A percentile compares a stretch with the other conserved stretches of the same genome.
Conservation (phyloP, 2,329 filamentous ascomycete species). For the Orbilia blumenaviensis region DNA sequence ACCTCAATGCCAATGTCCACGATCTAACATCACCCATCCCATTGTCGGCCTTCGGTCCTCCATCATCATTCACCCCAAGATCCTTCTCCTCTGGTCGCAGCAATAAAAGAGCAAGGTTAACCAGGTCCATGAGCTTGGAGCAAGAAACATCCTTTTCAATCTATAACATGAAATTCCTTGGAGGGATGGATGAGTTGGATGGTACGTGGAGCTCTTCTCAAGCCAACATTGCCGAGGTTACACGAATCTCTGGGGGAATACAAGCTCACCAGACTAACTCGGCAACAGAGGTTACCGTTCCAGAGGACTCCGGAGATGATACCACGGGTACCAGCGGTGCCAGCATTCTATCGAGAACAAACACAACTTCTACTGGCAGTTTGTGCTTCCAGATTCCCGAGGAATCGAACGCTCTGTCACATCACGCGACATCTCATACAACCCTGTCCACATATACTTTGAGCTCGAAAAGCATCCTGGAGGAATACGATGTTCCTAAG, state of each 20-base stretch:
- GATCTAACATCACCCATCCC: constrained; percentile 39
- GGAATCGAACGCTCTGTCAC: not conserved
- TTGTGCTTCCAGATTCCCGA: constrained; percentile 41
- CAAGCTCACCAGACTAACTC: not conserved
- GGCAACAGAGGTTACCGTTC: constrained; percentile 20
- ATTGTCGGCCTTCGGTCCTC: constrained; percentile 26
- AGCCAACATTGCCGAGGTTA: not conserved
- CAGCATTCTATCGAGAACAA: constrained; percentile 47
- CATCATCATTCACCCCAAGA: constrained; percentile 30
- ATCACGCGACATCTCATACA: constrained; percentile 10
- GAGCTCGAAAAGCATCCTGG: constrained; percentile 24
- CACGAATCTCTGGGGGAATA: not conserved
- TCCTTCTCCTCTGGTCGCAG: constrained; percentile 2
- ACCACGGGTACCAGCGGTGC: constrained; percentile 24
- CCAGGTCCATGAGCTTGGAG: constrained; percentile 40
- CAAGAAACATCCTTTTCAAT: constrained; percentile 32
- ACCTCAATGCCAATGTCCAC: constrained; percentile 38
- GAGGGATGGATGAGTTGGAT: constrained; percentile 34
- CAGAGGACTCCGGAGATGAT: constrained; percentile 47
- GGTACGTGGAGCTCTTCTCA: constrained; percentile 15
- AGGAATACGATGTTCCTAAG: constrained; percentile 56
- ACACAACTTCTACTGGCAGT: constrained; percentile 45
- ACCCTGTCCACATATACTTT: constrained; percentile 34
- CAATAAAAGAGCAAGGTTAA: constrained; percentile 33
- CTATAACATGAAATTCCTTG: constrained; percentile 45